Evolutionary conservation across 192 early-diverging fungal species (phyloP), one percentile per base, ranked within the genome.

Genomic region (Thamnidium elegans): DNA sequence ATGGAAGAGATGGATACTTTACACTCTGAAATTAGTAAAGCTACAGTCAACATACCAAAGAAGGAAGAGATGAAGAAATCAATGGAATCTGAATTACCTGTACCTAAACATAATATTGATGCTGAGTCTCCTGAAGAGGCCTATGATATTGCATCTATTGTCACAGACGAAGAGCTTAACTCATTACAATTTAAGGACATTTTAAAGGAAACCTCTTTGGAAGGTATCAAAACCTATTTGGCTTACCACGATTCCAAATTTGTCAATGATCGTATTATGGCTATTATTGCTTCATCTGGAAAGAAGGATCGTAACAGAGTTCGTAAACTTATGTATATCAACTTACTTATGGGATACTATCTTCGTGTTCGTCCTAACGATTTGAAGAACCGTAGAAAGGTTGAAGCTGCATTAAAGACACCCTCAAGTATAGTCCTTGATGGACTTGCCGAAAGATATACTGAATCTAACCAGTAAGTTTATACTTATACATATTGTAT

Each of bases 91-190:
- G 77, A 81, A 42, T 70, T 89, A n/a, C 86, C 88, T 15, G 85
- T 97, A 50, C 95, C 95, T 15, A 78, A 80, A 44, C 90, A 84
- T 78, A 80, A 97, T 63, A 54, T 82, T 3, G 62, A 78, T 31
- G 87, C 95, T 5, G 80, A 74, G 13, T 78, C 81, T 11, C 82
- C 86, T 11, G 80, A 83, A 31, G 85, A 90, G 6, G 88, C 95
- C n/a, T 97, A 94, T 79, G 84, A 94, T 32, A 56, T 91, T 61
- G 86, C 91, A 5, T 78, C 85, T 60, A 82, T 97, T 47, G 71
- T 92, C 48, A 81, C 88, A 15, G 74, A 76, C 15, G 73, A 76
- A 48, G 87, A 88, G 60, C 75, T 90, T 21, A 78, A 79, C 23
- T 72, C 86, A 19, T 88, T 95, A 64, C 74, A 83, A 55, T 74